Base-by-base conservation (phyloP, 257 asterid genomes). In the Plantago major region DNA sequence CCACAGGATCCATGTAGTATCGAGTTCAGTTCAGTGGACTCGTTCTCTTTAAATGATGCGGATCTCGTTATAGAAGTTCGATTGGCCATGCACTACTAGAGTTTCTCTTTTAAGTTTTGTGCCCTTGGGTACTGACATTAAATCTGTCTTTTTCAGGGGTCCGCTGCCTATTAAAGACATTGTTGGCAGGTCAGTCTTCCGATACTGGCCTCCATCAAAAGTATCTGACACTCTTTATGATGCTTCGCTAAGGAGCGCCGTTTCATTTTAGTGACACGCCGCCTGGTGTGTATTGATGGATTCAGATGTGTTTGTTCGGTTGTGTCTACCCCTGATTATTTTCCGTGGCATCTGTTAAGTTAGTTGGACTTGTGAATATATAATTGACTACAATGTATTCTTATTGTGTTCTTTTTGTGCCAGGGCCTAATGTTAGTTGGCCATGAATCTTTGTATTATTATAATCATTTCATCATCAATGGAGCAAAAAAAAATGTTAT, bases 131-230 rank as follows among this genome's bases (percentile, higher is more conserved):
- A 47, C 37, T 65, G 62, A 63, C 26, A 47, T 19, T 30, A 40
- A 18, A 56, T 9, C 63, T 66, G 28, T 12, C 42, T 66, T 42
- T 72, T 80, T 17, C 81, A 86, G 95, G 95, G 95, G 95, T 54
- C 95, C 95, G 45, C 77, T 87, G 65, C 90, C 95, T 28, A 65
- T 87, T 28, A 68, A 68, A 46, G 71, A 80, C 79, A 80, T 87
- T 11, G 67, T 84, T 15, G 91, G 89, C 45, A 80, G 95, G 74
- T 86, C 89, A 19, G 78, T 86, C 19, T 84, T 84, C 78, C 75
- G 95, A 55, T 86, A 86, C 60, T 86, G 95, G 95, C 95, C 95
- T 49, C 95, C 95, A 45, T 79, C 95, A 40, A 81, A 71, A 73
- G 85, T 75, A 44, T 72, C 88, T 0, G 82, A 82, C 74, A 83